Evolutionary conservation across 805 yeast genomes (phyloP).

Genomic region (Ogataea methanolica): DNA sequence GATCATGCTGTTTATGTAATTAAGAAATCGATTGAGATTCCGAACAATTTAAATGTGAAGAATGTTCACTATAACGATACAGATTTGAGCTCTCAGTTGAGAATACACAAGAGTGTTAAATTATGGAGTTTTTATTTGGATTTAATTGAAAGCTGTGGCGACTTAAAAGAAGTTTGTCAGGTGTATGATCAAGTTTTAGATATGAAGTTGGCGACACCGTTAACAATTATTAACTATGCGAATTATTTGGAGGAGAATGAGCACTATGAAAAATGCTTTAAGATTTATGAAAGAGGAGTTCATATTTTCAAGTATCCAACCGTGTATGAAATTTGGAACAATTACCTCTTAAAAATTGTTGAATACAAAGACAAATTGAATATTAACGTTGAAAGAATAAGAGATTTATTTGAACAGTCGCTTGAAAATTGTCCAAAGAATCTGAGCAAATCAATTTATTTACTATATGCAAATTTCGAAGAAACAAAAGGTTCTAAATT

Average conservation of each 20-base stretch:
- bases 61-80: conserved; percentile 34
- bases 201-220: conserved; percentile 65
- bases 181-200: conserved; percentile 52
- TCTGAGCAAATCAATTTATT: conserved; percentile 43
- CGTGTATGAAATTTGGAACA: conserved; percentile 66
- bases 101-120: conserved; percentile 55
- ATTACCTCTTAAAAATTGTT: conserved; percentile 54
- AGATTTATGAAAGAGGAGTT: conserved; percentile 67
- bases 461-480: conserved; percentile 62
- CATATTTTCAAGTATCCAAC: conserved; percentile 54
- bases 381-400: conserved; percentile 45
- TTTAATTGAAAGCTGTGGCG: conserved; percentile 53
- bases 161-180: conserved; percentile 33
- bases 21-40: conserved; percentile 29
- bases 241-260: conserved; percentile 47
- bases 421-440: conserved; percentile 46
- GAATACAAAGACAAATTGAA: conserved; percentile 25
- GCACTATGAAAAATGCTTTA: conserved; percentile 46
- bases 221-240: conserved; percentile 63
- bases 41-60: conserved; percentile 11
- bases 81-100: conserved; percentile 46
- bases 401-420: conserved; percentile 74
- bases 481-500: conserved; percentile 46
- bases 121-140: conserved; percentile 77
- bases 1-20: conserved; percentile 33